Evolutionary conservation across 1,284 basidiomycete species (phyloP).

Genomic region (Heterobasidion annosum): DNA sequence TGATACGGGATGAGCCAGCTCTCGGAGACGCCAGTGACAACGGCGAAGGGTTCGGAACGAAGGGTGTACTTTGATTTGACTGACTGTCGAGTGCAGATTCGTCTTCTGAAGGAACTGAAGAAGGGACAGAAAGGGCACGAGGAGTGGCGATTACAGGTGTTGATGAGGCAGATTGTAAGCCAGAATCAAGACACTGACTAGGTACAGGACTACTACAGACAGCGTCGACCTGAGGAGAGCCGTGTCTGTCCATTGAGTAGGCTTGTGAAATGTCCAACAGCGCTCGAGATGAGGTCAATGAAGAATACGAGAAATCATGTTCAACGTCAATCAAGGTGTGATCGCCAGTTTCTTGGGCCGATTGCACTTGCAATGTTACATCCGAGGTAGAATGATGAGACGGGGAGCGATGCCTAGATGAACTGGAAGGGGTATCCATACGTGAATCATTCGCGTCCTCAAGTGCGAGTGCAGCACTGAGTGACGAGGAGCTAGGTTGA

Average conservation of each 20-base stretch:
- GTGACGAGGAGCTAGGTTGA: background rate
- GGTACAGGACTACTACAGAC: background rate
- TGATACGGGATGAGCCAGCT: background rate
- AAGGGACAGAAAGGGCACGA: slow-evolving; percentile 1
- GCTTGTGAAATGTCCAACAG: background rate
- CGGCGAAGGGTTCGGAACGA: background rate
- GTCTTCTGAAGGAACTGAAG: background rate
- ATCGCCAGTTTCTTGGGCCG: background rate
- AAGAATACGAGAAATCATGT: background rate
- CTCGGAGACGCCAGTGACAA: background rate
- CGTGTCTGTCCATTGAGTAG: background rate
- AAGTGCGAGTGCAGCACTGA: background rate
- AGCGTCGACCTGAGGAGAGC: background rate
- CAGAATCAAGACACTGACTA: background rate
- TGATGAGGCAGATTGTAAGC: background rate
- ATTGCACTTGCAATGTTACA: background rate
- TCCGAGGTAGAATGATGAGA: background rate
- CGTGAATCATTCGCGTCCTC: background rate
- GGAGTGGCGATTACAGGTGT: background rate
- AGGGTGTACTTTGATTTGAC: background rate
- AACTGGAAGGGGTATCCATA: background rate
- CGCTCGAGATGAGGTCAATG: background rate
- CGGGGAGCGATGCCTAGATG: background rate
- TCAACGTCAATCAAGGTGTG: background rate
- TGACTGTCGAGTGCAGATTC: background rate